A percentile compares a stretch with the other conserved stretches of the same genome.
These are phyloP conservation scores for Saposhnikovia divaricata DNA, from an alignment of 129 eudicot species.

Conservation along the genomic window DNA sequence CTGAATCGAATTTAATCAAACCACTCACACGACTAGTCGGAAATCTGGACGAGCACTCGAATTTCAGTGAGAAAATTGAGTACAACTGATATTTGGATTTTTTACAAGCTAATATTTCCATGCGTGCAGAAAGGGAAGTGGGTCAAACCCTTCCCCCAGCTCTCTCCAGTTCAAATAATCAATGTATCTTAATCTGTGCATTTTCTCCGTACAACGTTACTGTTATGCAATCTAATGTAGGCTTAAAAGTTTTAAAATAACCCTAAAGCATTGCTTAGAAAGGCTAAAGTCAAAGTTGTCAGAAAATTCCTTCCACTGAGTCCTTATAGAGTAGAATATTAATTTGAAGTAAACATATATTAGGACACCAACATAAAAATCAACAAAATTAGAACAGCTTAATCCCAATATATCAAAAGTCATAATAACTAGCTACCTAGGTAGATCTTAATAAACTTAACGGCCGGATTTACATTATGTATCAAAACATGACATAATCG, in stretches of 20 bases:
- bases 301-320: neutral
- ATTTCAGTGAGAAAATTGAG: too few species aligned
- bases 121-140: neutral
- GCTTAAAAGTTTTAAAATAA: conserved; percentile 1
- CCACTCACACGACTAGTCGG: too few species aligned
- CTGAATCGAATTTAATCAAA: too few species aligned
- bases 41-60: too few species aligned
- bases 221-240: conserved; percentile 3
- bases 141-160: neutral
- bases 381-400: neutral
- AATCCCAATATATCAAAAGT: neutral
- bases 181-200: conserved; percentile 1
- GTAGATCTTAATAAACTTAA: neutral
- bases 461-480: neutral
- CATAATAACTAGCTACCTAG: neutral
- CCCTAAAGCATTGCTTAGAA: conserved; percentile 2
- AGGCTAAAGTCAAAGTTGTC: neutral
- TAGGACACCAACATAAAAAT: neutral
- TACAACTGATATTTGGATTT: too few species aligned
- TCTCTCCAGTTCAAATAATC: neutral
- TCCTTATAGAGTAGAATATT: neutral
- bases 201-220: neutral
- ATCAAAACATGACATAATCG: conserved; percentile 22
- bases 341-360: neutral
- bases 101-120: too few species aligned